Evolutionary conservation across 345 rosid genomes (phyloP).

Genomic region (Ceriops tagal): DNA sequence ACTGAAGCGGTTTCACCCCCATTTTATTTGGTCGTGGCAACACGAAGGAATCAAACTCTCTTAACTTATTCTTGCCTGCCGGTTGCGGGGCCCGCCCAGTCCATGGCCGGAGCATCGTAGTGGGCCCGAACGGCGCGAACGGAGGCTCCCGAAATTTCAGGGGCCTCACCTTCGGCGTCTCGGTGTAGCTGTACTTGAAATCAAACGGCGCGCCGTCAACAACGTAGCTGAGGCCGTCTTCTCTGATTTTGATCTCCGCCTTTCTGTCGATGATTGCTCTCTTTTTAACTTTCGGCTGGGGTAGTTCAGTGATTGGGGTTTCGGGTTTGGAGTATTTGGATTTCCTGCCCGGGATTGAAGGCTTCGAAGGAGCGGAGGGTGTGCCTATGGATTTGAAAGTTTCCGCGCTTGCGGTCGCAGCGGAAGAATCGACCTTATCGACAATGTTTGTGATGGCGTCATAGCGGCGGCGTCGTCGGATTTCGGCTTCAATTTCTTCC

Average conservation of each 20-base stretch:
- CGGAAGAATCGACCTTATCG: constrained; percentile 20
- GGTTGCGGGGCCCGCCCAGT: constrained; percentile 84
- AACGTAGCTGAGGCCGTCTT: constrained; percentile 66
- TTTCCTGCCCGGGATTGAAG: constrained; percentile 74
- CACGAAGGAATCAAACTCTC: constrained; percentile 77
- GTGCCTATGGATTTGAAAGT: constrained; percentile 62
- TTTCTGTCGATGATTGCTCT: constrained; percentile 10
- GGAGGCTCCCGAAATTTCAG: constrained; percentile 72
- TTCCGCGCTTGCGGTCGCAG: constrained; percentile 10
- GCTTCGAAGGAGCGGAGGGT: constrained; percentile 66
- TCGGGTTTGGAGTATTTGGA: constrained; percentile 73
- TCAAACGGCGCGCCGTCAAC: constrained; percentile 89
- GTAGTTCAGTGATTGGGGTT: constrained; percentile 27
- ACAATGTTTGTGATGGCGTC: constrained; percentile 49
- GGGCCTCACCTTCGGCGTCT: constrained; percentile 80
- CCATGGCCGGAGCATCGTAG: constrained; percentile 88
- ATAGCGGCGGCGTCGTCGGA: constrained; percentile 58
- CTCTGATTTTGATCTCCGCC: constrained; percentile 35
- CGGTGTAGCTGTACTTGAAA: constrained; percentile 94
- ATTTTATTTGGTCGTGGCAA: constrained; percentile 76
- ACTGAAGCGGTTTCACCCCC: constrained; percentile 85
- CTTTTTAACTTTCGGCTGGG: not conserved
- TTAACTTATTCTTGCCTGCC: constrained; percentile 66
- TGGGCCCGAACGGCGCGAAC: constrained; percentile 79
- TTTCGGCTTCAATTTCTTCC: constrained; percentile 66